These are phyloP conservation scores for Bruguiera parviflora DNA, from an alignment of 345 rosid genomes.

Conservation along the genomic window DNA sequence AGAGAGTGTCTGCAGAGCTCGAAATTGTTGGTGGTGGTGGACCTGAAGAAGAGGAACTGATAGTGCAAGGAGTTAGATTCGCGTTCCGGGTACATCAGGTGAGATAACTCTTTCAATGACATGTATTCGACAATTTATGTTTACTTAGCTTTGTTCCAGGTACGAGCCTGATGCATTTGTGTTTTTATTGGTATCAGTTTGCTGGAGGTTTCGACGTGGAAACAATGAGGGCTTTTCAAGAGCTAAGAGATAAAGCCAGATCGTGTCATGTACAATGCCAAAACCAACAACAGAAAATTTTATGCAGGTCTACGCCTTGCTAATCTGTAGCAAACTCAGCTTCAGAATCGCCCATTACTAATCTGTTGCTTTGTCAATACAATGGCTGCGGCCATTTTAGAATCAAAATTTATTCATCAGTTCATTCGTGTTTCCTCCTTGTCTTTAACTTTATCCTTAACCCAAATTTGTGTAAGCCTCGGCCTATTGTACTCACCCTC, in stretches of 20 bases:
- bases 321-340: slow-evolving; percentile 52
- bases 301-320: slow-evolving; percentile 56
- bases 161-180: neutral
- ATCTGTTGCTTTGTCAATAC: slow-evolving; percentile 11
- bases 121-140: too few species aligned
- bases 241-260: slow-evolving; percentile 87
- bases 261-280: slow-evolving; percentile 70
- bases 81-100: slow-evolving; percentile 99
- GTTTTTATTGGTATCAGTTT: slow-evolving; percentile 42
- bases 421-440: neutral
- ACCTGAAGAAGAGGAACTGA: slow-evolving; percentile 91
- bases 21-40: slow-evolving; percentile 56
- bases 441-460: neutral
- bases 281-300: slow-evolving; percentile 59
- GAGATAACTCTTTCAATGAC: neutral
- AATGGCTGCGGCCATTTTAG: slow-evolving; percentile 7
- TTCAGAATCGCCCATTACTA: slow-evolving; percentile 11
- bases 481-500: too few species aligned
- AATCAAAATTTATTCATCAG: slow-evolving; percentile 11
- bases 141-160: neutral
- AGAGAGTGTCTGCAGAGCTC: slow-evolving; percentile 84
- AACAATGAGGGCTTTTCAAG: slow-evolving; percentile 93
- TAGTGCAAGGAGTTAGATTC: slow-evolving; percentile 86
- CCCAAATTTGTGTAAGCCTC: too few species aligned
- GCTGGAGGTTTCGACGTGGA: slow-evolving; percentile 96